These are phyloP conservation scores for Trichomonas gallinae DNA, from an alignment of 208 protist species.

Conservation along the genomic window DNA sequence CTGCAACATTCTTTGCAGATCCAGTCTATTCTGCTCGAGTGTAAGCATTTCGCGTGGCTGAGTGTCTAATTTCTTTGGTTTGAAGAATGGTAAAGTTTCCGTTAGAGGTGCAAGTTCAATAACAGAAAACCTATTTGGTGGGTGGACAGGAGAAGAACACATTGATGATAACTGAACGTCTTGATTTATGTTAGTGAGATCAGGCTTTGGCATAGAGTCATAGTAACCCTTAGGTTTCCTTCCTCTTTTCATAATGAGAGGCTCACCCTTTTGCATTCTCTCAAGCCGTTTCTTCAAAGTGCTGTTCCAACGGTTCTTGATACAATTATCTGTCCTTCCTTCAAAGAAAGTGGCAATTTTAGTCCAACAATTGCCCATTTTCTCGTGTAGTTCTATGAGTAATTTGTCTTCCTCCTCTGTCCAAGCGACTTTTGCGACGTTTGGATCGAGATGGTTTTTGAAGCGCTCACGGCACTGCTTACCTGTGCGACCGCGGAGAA, in stretches of 20 bases:
- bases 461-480: not conserved
- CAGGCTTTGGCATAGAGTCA: not conserved
- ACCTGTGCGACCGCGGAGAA: not conserved
- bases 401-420: slow-evolving; percentile 39
- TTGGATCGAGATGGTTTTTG: slow-evolving; percentile 15
- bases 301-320: slow-evolving; percentile 48
- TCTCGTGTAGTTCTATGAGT: not conserved
- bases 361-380: not conserved
- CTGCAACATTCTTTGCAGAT: not conserved
- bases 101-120: not conserved
- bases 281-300: slow-evolving; percentile 28
- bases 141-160: not conserved
- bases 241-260: not conserved
- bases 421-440: slow-evolving; percentile 37
- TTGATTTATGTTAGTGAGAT: not conserved
- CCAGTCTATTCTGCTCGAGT: not conserved
- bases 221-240: not conserved
- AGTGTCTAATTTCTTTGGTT: not conserved
- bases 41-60: not conserved
- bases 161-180: not conserved
- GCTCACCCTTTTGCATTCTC: not conserved
- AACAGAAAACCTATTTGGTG: not conserved
- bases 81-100: not conserved
- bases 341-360: not conserved
- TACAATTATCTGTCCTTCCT: slow-evolving; percentile 41